Conservation (phyloP, 176 grass and related monocot genomes). For the Dendrocalamus sinicus region DNA sequence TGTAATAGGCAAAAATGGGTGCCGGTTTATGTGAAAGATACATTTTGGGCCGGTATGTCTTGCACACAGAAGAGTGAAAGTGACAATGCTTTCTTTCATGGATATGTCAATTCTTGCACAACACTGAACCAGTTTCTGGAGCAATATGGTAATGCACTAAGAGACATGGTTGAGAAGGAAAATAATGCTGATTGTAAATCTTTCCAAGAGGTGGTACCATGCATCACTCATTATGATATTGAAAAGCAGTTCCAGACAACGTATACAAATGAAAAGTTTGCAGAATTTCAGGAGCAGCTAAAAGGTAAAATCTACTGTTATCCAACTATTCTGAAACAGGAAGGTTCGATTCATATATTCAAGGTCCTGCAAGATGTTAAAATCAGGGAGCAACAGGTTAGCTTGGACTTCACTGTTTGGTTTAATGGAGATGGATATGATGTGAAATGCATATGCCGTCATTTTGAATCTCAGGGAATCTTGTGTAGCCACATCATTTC, state of each 20-base stretch:
- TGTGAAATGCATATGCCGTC: neutral
- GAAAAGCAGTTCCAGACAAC: constrained; percentile 39
- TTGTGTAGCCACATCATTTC: neutral
- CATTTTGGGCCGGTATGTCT: constrained; percentile 49
- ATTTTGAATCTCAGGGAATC: neutral
- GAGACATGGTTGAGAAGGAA: neutral
- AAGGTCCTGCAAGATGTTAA: neutral
- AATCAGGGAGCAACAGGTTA: neutral
- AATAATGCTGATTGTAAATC: constrained; percentile 14
- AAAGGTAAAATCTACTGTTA: neutral
- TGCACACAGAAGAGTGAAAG: neutral
- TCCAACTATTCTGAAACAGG: neutral
- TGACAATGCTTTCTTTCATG: neutral
- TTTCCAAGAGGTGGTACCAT: constrained; percentile 36
- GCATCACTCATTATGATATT: constrained; percentile 49
- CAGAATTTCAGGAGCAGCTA: constrained; percentile 24
- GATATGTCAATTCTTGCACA: neutral
- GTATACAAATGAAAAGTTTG: constrained; percentile 48
- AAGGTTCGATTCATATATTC: neutral
- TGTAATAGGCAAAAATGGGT: constrained; percentile 39
- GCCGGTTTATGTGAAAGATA: constrained; percentile 28
- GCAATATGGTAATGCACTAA: neutral
- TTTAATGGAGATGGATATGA: neutral
- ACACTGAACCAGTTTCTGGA: neutral
- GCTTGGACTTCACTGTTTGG: neutral